phyloP scores from a whole-genome alignment of 805 yeast species.

The Saccharomycopsis lassenensis region DNA sequence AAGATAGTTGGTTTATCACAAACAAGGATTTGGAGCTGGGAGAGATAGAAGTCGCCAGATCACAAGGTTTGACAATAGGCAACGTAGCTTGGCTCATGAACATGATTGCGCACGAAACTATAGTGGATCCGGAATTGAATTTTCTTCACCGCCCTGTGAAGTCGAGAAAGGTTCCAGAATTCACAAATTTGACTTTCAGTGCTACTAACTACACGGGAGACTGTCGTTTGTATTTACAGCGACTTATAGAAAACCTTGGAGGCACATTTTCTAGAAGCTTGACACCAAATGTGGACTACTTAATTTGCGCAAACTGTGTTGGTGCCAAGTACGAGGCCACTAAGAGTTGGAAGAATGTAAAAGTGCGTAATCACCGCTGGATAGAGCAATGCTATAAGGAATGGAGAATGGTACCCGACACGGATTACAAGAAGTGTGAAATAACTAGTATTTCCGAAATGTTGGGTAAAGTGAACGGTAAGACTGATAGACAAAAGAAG shows the following conservation, averaged over 20 bases:
- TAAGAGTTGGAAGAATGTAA: constrained; percentile 46
- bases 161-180: constrained; percentile 37
- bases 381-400: constrained; percentile 64
- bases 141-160: constrained; percentile 62
- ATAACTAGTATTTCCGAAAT: constrained; percentile 37
- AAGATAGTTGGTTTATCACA: too few species aligned
- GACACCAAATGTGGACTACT: constrained; percentile 55
- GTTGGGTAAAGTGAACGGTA: too few species aligned
- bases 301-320: constrained; percentile 52
- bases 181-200: constrained; percentile 45
- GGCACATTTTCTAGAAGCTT: constrained; percentile 62
- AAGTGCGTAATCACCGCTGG: constrained; percentile 76
- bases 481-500: too few species aligned
- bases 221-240: constrained; percentile 61
- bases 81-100: constrained; percentile 68
- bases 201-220: constrained; percentile 81
- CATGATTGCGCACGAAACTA: constrained; percentile 43
- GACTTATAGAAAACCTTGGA: constrained; percentile 56
- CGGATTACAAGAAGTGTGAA: constrained; percentile 32
- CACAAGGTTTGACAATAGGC: constrained; percentile 38
- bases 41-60: constrained; percentile 27
- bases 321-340: constrained; percentile 79
- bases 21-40: constrained; percentile 23
- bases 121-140: constrained; percentile 43
- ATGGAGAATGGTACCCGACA: too few species aligned